A percentile compares a stretch with the other conserved stretches of the same genome.
phyloP scores from a whole-genome alignment of 1,284 basidiomycete species.

The Fomitopsis palustris region DNA sequence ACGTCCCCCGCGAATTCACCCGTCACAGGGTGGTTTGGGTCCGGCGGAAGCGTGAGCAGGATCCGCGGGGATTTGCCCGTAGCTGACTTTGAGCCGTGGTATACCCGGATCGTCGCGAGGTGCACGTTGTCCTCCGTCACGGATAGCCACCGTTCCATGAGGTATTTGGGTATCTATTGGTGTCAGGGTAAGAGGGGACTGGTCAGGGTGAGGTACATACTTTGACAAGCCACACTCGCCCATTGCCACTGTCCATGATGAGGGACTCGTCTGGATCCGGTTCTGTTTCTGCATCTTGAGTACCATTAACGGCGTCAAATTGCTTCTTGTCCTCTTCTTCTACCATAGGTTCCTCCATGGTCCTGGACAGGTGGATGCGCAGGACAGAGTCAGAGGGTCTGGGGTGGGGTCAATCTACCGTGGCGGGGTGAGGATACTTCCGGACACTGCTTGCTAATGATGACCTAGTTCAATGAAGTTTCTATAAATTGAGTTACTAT shows the following conservation, averaged over 20 bases:
- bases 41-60: slow-evolving; percentile 62
- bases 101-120: slow-evolving; percentile 74
- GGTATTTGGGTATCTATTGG: slow-evolving; percentile 60
- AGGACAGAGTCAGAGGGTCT: not conserved
- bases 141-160: slow-evolving; percentile 68
- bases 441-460: not conserved
- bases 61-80: slow-evolving; percentile 55
- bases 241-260: slow-evolving; percentile 67
- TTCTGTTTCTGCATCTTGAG: slow-evolving; percentile 54
- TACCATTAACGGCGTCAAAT: slow-evolving; percentile 49
- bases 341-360: slow-evolving; percentile 40
- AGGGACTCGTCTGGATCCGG: slow-evolving; percentile 77
- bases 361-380: not conserved
- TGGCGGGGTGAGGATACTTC: too few species aligned
- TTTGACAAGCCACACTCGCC: slow-evolving; percentile 78
- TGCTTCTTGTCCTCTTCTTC: slow-evolving; percentile 60
- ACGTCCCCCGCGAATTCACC: slow-evolving; percentile 45
- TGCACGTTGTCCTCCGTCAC: slow-evolving; percentile 62
- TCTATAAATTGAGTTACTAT: not conserved
- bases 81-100: slow-evolving; percentile 43
- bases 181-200: not conserved
- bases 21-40: slow-evolving; percentile 37
- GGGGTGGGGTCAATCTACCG: too few species aligned
- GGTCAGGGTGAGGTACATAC: slow-evolving; percentile 22
- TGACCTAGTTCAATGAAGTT: not conserved